These are phyloP conservation scores for Dryadomyces quercus-mongolicae DNA, from an alignment of 2,329 filamentous ascomycete genomes.

Conservation along the genomic window DNA sequence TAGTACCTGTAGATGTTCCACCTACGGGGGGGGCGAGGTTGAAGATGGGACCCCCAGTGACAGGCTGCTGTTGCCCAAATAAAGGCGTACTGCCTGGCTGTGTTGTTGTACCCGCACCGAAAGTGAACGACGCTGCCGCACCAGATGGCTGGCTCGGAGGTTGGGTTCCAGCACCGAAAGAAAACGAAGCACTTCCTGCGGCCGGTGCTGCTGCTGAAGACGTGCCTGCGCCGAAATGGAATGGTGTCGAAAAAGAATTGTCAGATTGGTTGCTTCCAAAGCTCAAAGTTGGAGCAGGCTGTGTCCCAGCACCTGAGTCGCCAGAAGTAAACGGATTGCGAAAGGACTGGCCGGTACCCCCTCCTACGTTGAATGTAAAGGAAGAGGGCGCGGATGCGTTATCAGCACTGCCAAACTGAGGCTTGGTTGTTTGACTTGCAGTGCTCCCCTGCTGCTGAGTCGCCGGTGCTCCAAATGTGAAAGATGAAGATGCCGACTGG, in stretches of 20 bases:
- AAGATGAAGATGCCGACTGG: neutral
- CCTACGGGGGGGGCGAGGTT: slow-evolving; percentile 19
- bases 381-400: slow-evolving; percentile 15
- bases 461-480: slow-evolving; percentile 7
- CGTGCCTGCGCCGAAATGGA: slow-evolving; percentile 10
- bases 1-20: slow-evolving; percentile 28
- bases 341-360: slow-evolving; percentile 19
- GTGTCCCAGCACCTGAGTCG: slow-evolving; percentile 11
- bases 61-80: slow-evolving; percentile 17
- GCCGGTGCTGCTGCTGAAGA: slow-evolving; percentile 2
- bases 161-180: slow-evolving; percentile 21
- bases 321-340: slow-evolving; percentile 26
- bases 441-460: neutral
- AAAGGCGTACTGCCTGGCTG: slow-evolving; percentile 16
- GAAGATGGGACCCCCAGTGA: slow-evolving; percentile 17
- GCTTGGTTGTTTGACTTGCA: neutral
- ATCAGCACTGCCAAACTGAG: slow-evolving; percentile 6
- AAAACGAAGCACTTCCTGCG: slow-evolving; percentile 18
- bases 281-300: slow-evolving; percentile 20
- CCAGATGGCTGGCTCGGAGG: slow-evolving; percentile 11
- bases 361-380: slow-evolving; percentile 27
- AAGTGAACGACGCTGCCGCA: slow-evolving; percentile 17
- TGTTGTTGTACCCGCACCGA: slow-evolving; percentile 19
- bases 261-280: slow-evolving; percentile 22
- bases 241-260: slow-evolving; percentile 9